Evolutionary conservation across 2,329 filamentous ascomycete genomes (phyloP), one percentile per base, ranked within the genome.

Genomic region (Colletotrichum sp.): DNA sequence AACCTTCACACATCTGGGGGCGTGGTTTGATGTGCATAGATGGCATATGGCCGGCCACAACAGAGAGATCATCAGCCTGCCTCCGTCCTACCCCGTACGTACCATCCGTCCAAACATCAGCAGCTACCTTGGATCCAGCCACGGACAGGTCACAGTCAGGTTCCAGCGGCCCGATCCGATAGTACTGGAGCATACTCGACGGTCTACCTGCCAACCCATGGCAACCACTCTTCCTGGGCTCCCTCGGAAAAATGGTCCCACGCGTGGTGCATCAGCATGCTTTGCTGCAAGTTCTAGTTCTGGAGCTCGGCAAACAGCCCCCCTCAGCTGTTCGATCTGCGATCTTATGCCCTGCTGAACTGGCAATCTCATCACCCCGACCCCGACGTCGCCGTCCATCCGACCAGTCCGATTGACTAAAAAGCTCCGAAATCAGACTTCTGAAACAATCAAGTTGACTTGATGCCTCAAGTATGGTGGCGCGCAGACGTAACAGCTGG

Each of bases 131-230:
- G 43, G 26, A 55, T 15, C 10, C 12, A 60, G 21, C 48, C 34
- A 65, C 32, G 60, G n/a, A 34, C 64, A 38, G 21, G 38, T 24
- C 64, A 48, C 36, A 43, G 32, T 60, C 64, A 75, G 34, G 67
- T 65, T 79, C 67, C 78, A 77, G 76, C 81, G 81, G 81, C 78
- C 79, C 80, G 81, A 79, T 80, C 82, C 82, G 80, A 79, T 72
- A 69, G n/a, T 61, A 70, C 72, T 71, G 67, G 72, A 68, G 43
- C 34, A 71, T 71, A 71, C 66, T 69, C 66, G 66, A 67, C 52
- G 18, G 61, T 74, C 36, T 70, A 65, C 64, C 73, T 65, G 57
- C 64, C 60, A 26, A 63, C 34, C 34, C 61, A 16, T 30, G 30
- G 60, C 48, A 36, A 63, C 58, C 34, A 34, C 34, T 30, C 24